phyloP scores from a whole-genome alignment of 1,139 yeast genomes.

The Saccharomyces hybrid region DNA sequence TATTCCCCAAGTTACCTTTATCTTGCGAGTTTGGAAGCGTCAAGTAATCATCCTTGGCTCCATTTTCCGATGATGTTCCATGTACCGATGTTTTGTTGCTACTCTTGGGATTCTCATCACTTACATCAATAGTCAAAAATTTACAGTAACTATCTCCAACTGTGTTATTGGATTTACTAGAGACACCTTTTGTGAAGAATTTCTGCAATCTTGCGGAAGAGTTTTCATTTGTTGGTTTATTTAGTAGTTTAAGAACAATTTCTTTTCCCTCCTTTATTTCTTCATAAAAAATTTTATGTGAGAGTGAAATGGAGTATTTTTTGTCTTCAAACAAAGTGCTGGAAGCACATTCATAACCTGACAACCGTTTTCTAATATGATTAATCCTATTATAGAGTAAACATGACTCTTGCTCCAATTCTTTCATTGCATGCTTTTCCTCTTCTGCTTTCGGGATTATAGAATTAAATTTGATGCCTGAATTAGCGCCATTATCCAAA shows the following conservation, averaged over 20 bases:
- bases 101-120: background rate
- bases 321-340: slow-evolving; percentile 13
- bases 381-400: slow-evolving; percentile 21
- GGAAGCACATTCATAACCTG: slow-evolving; percentile 26
- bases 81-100: background rate
- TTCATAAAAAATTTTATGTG: background rate
- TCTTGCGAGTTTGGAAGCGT: background rate
- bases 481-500: slow-evolving; percentile 5
- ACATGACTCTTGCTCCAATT: slow-evolving; percentile 22
- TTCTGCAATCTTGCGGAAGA: background rate
- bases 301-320: slow-evolving; percentile 11
- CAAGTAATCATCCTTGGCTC: background rate
- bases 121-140: background rate
- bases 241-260: background rate
- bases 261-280: background rate
- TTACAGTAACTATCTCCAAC: background rate
- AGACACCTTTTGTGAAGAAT: background rate
- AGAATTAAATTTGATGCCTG: background rate
- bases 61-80: background rate
- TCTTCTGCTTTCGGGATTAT: slow-evolving; percentile 4
- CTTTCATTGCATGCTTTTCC: slow-evolving; percentile 9
- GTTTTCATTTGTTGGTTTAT: background rate
- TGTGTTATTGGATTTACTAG: background rate
- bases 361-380: slow-evolving; percentile 18
- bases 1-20: background rate